Conservation (phyloP, 352 stramenopile genomes). For the Phytophthora colocasiae region DNA sequence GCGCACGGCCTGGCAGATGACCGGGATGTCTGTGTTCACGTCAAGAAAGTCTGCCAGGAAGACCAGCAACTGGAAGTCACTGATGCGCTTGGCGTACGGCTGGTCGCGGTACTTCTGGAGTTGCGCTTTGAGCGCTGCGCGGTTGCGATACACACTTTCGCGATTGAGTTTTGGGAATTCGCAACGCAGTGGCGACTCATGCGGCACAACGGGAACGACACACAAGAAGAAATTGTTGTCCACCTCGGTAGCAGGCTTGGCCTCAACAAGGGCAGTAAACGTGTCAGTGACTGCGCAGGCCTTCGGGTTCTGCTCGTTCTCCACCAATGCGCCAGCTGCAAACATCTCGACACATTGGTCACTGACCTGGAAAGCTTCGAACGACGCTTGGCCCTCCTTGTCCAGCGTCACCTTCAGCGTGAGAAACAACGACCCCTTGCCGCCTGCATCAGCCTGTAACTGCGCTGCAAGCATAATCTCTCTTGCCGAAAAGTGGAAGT, state of each 20-base stretch:
- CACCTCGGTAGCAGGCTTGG: conserved; percentile 85
- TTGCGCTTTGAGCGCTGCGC: conserved; percentile 94
- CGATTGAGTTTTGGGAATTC: conserved; percentile 96
- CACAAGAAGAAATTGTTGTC: conserved; percentile 94
- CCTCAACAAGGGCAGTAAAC: conserved; percentile 98
- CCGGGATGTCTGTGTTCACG: conserved; percentile 90
- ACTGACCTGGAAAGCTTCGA: conserved; percentile 97
- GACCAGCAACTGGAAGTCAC: conserved; percentile 96
- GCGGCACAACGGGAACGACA: conserved; percentile 95
- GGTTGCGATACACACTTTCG: conserved; percentile 80
- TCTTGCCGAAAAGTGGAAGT: conserved; percentile 93
- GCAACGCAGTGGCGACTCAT: conserved; percentile 92
- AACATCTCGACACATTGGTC: conserved; percentile 99
- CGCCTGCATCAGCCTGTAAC: conserved; percentile 94
- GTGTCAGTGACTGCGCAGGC: conserved; percentile 94
- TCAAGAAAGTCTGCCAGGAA: conserved; percentile 96
- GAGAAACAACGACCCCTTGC: conserved; percentile 95
- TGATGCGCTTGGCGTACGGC: conserved; percentile 91
- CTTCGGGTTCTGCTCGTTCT: conserved; percentile 91
- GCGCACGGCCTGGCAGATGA: conserved; percentile 93
- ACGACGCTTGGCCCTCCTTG: conserved; percentile 93
- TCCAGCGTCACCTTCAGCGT: conserved; percentile 96
- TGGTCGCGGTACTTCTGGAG: conserved; percentile 75
- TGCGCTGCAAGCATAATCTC: conserved; percentile 95
- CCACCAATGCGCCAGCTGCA: conserved; percentile 92